Conservation (phyloP, 768 basidiomycete genomes). For the Xerocomellus dryophilus region DNA sequence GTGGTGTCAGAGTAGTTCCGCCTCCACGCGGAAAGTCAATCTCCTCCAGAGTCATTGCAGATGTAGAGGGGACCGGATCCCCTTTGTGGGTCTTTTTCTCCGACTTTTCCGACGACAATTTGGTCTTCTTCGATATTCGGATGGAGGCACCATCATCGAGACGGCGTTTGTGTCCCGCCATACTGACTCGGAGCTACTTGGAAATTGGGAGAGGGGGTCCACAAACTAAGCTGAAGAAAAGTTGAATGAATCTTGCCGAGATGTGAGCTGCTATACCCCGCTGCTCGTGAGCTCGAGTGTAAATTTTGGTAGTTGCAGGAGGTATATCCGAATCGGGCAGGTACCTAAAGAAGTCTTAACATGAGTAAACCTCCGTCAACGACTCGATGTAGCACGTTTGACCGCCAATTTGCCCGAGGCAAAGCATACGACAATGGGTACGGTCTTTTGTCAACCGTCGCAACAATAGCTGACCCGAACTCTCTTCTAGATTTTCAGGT, state of each 20-base stretch:
- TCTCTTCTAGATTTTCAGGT: constrained; percentile 64
- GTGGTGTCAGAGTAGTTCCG: constrained; percentile 81
- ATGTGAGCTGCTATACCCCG: neutral
- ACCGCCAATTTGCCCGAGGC: constrained; percentile 2
- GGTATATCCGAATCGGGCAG: constrained; percentile 13
- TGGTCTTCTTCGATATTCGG: constrained; percentile 61
- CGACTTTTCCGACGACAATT: constrained; percentile 36
- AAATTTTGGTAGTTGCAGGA: constrained; percentile 11
- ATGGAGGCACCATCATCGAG: constrained; percentile 50
- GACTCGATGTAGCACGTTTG: neutral
- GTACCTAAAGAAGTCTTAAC: neutral
- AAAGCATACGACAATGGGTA: constrained; percentile 31
- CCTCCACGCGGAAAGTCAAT: constrained; percentile 96
- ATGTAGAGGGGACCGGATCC: constrained; percentile 32
- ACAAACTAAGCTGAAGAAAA: neutral
- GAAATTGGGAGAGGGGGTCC: neutral
- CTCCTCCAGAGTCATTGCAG: constrained; percentile 57
- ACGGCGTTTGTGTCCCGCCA: constrained; percentile 58
- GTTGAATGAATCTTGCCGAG: neutral
- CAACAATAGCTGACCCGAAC: constrained; percentile 5
- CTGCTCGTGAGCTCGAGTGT: neutral
- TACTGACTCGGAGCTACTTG: constrained; percentile 3
- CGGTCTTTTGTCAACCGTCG: neutral
- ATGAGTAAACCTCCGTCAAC: neutral
- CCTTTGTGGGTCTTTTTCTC: constrained; percentile 22